Evolutionary conservation across 2,329 filamentous ascomycete genomes (phyloP).

Genomic region (Colletotrichum siamense): DNA sequence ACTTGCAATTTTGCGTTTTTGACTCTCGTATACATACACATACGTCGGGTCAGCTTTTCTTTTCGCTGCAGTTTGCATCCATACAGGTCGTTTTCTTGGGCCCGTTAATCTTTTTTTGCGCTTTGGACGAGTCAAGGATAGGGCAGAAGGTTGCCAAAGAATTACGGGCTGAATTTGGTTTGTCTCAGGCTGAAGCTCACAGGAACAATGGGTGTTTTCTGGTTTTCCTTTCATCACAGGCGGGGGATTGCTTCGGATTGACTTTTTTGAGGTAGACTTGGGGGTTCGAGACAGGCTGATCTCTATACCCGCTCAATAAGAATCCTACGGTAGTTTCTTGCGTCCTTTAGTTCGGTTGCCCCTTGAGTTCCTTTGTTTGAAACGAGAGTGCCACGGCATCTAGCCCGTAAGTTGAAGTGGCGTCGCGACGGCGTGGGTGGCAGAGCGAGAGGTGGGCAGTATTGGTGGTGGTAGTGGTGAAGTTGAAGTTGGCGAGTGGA

Average conservation of each 20-base stretch:
- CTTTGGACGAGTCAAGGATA: not conserved
- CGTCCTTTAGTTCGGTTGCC: not conserved
- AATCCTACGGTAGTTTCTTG: not conserved
- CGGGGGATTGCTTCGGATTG: not conserved
- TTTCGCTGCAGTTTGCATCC: not conserved
- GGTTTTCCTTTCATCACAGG: conserved; percentile 2
- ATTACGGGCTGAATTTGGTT: not conserved
- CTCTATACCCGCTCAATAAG: not conserved
- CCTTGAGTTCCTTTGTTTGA: conserved; percentile 8
- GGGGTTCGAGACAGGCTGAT: conserved; percentile 1
- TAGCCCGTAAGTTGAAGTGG: not conserved
- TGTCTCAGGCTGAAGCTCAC: not conserved
- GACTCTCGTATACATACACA: not conserved
- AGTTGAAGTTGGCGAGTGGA: conserved; percentile 7
- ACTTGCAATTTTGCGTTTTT: not conserved
- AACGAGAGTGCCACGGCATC: too few species aligned
- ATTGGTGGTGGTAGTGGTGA: not conserved
- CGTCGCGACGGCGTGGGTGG: not conserved
- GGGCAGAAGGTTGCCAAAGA: not conserved
- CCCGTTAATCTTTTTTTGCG: not conserved
- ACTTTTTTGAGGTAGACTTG: not conserved
- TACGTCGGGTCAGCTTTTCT: not conserved
- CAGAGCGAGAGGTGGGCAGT: not conserved
- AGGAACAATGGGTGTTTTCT: not conserved
- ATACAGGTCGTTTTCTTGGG: not conserved